Conservation (phyloP, 441 rosid genomes). For the Pelargonium cotyledonis region DNA sequence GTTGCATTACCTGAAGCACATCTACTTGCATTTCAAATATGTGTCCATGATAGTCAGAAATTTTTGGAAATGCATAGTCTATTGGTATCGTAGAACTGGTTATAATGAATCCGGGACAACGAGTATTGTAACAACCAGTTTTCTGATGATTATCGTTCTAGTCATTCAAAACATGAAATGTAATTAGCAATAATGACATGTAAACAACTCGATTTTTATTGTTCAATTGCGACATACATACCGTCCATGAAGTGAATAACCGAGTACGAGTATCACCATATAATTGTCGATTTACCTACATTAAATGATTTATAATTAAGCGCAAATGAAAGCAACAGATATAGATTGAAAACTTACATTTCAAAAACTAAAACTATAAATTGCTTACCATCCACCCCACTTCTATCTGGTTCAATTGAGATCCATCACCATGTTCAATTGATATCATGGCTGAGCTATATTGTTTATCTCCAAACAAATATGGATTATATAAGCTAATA, state of each 20-base stretch:
- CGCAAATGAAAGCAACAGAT: neutral
- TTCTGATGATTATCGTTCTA: neutral
- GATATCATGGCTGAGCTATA: neutral
- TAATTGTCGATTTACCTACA: neutral
- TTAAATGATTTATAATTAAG: neutral
- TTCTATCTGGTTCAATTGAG: neutral
- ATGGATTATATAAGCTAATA: neutral
- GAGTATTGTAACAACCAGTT: neutral
- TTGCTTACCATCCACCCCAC: neutral
- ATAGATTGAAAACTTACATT: neutral
- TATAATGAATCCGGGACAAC: neutral
- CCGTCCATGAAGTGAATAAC: neutral
- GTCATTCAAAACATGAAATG: neutral
- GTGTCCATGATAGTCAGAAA: neutral
- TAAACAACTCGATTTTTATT: no score
- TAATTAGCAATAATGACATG: no score
- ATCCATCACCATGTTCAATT: neutral
- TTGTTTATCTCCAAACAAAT: neutral
- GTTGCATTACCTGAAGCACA: neutral
- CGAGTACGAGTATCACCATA: neutral
- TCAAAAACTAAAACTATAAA: neutral
- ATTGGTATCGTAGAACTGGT: neutral
- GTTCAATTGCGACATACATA: neutral
- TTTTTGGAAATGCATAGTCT: neutral
- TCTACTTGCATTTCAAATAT: neutral